A percentile compares a stretch with the other conserved stretches of the same genome.
Conservation (phyloP, 2,329 filamentous ascomycete species). For the Thelonectria blattea region DNA sequence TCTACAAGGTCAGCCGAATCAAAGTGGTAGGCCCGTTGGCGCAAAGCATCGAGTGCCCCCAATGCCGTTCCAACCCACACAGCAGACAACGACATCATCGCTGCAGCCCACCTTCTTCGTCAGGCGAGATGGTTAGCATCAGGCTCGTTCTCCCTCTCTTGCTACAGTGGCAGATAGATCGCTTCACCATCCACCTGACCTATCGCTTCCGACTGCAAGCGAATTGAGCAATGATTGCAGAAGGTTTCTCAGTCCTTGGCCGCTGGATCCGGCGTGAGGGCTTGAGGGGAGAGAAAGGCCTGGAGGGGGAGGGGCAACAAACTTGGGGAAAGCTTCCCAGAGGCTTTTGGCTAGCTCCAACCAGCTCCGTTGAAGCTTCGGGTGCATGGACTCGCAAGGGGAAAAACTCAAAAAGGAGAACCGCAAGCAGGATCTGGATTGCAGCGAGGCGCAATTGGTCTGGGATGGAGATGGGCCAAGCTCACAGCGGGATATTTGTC, state of each 20-base stretch:
- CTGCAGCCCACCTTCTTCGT: neutral
- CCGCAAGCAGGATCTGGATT: slow-evolving; percentile 3
- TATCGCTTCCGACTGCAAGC: neutral
- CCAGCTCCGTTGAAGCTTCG: neutral
- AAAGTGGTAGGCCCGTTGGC: neutral
- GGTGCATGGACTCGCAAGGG: neutral
- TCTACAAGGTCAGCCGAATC: neutral
- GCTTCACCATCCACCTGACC: neutral
- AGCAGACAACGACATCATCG: no score
- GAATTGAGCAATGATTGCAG: neutral
- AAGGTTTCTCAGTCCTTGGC: neutral
- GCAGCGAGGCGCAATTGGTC: slow-evolving; percentile 28
- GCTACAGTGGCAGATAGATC: neutral
- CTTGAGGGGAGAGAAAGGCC: neutral
- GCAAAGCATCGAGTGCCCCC: neutral
- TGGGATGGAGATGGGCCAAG: slow-evolving; percentile 33
- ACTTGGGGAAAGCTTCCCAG: slow-evolving; percentile 6
- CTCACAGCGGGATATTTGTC: slow-evolving; percentile 13
- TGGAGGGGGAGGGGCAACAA: slow-evolving; percentile 14
- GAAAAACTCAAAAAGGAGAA: neutral
- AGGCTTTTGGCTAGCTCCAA: neutral
- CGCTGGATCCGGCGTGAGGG: slow-evolving; percentile 3
- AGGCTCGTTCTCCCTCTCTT: neutral
- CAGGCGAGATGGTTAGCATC: neutral
- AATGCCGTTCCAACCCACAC: no score